These are phyloP conservation scores for Trichoderma simmonsii DNA, from an alignment of 2,329 filamentous ascomycete genomes.

Conservation along the genomic window DNA sequence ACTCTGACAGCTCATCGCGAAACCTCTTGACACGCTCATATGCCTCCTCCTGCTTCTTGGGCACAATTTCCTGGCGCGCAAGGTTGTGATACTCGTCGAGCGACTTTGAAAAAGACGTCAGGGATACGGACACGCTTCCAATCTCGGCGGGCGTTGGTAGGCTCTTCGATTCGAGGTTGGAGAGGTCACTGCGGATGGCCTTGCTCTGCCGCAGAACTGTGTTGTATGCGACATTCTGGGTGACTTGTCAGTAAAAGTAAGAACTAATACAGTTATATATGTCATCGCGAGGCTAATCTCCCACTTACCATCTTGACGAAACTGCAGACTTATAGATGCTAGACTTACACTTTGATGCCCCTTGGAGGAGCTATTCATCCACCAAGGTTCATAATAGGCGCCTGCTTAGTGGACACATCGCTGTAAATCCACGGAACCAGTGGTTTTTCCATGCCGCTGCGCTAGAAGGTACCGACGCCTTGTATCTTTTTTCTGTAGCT, in stretches of 20 bases:
- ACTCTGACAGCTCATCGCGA: slow-evolving; percentile 75
- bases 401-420: slow-evolving; percentile 24
- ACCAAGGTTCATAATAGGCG: background rate
- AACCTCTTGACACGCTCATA: slow-evolving; percentile 83
- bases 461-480: background rate
- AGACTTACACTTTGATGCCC: background rate
- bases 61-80: slow-evolving; percentile 83
- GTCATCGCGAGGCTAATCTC: background rate
- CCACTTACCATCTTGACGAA: slow-evolving; percentile 7
- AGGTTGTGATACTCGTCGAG: slow-evolving; percentile 88
- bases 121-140: slow-evolving; percentile 73
- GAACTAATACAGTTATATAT: background rate
- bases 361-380: slow-evolving; percentile 6
- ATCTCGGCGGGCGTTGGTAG: slow-evolving; percentile 54
- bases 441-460: slow-evolving; percentile 16
- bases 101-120: slow-evolving; percentile 79
- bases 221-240: slow-evolving; percentile 79
- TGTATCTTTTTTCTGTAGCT: background rate
- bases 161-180: slow-evolving; percentile 62
- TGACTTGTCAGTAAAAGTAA: background rate
- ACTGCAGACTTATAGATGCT: background rate
- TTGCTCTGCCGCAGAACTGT: slow-evolving; percentile 81
- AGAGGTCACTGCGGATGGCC: slow-evolving; percentile 72
- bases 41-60: slow-evolving; percentile 89
- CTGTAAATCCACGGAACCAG: slow-evolving; percentile 5